phyloP scores from a whole-genome alignment of 1,139 yeast species.

The Debaryomycetaceae sp. region DNA sequence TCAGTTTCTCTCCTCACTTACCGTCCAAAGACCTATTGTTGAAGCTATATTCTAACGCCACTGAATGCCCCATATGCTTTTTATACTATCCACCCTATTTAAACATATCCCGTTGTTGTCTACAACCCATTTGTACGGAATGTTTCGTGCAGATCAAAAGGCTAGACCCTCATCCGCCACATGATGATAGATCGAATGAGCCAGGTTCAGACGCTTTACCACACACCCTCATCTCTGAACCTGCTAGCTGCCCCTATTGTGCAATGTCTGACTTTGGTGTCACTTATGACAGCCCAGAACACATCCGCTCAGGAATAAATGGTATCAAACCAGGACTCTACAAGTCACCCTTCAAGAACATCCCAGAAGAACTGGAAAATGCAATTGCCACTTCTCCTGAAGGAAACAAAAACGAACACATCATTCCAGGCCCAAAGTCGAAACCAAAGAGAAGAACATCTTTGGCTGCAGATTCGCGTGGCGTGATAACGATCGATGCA shows the following conservation, averaged over 20 bases:
- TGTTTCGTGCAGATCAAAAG: slow-evolving; percentile 96
- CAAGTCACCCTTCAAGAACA: slow-evolving; percentile 7
- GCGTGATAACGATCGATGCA: slow-evolving; percentile 72
- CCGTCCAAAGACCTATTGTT: slow-evolving; percentile 32
- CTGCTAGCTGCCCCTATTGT: slow-evolving; percentile 92
- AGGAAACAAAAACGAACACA: slow-evolving; percentile 3
- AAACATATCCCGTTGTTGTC: slow-evolving; percentile 85
- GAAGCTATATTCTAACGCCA: slow-evolving; percentile 56
- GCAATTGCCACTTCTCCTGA: slow-evolving; percentile 12
- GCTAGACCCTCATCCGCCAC: slow-evolving; percentile 93
- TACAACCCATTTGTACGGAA: slow-evolving; percentile 92
- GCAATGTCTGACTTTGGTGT: slow-evolving; percentile 86
- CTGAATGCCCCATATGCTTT: slow-evolving; percentile 95
- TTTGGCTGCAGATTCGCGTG: slow-evolving; percentile 57
- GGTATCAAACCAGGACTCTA: slow-evolving; percentile 44
- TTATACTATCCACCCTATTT: slow-evolving; percentile 76
- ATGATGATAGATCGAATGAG: slow-evolving; percentile 46
- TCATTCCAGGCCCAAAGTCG: slow-evolving; percentile 2
- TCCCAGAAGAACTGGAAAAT: slow-evolving; percentile 13
- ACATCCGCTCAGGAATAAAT: slow-evolving; percentile 52
- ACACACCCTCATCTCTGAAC: slow-evolving; percentile 72
- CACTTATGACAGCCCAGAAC: slow-evolving; percentile 63
- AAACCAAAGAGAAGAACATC: slow-evolving; percentile 36
- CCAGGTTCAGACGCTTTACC: slow-evolving; percentile 35
- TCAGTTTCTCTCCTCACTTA: slow-evolving; percentile 14